A percentile compares a stretch with the other conserved stretches of the same genome.
phyloP scores from a whole-genome alignment of 2,329 filamentous ascomycete species.

The Alternaria conjuncta region DNA sequence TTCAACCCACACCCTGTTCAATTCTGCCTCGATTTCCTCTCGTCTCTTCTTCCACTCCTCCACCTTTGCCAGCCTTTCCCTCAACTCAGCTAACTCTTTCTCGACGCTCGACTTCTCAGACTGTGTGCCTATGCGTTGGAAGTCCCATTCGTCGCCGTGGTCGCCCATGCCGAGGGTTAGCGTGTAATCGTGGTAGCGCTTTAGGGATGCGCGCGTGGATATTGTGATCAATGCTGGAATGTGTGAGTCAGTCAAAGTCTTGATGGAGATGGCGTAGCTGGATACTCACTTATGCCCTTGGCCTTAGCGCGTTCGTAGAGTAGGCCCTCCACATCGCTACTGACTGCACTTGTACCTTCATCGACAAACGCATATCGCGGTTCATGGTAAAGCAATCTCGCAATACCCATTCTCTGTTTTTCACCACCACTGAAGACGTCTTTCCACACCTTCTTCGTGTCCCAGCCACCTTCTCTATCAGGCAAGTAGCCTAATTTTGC shows the following conservation, averaged over 20 bases:
- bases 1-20: constrained; percentile 69
- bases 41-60: constrained; percentile 81
- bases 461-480: constrained; percentile 92
- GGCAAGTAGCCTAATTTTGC: constrained; percentile 88
- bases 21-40: constrained; percentile 81
- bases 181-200: constrained; percentile 94
- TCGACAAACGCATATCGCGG: constrained; percentile 94
- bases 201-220: constrained; percentile 89
- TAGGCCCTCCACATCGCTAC: constrained; percentile 90
- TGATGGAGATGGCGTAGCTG: no score
- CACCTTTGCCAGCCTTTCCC: constrained; percentile 79
- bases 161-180: constrained; percentile 83
- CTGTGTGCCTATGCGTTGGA: constrained; percentile 91
- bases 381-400: constrained; percentile 90
- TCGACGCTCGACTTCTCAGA: constrained; percentile 93
- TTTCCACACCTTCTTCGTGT: constrained; percentile 97
- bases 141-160: constrained; percentile 85
- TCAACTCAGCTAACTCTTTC: constrained; percentile 84
- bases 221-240: constrained; percentile 83
- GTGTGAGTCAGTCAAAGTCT: background rate
- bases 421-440: constrained; percentile 96
- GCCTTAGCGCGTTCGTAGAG: constrained; percentile 94
- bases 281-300: constrained; percentile 80
- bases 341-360: constrained; percentile 93
- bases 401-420: constrained; percentile 94